Conservation (phyloP, 257 asterid species). For the Dorcoceras hygrometricum region DNA sequence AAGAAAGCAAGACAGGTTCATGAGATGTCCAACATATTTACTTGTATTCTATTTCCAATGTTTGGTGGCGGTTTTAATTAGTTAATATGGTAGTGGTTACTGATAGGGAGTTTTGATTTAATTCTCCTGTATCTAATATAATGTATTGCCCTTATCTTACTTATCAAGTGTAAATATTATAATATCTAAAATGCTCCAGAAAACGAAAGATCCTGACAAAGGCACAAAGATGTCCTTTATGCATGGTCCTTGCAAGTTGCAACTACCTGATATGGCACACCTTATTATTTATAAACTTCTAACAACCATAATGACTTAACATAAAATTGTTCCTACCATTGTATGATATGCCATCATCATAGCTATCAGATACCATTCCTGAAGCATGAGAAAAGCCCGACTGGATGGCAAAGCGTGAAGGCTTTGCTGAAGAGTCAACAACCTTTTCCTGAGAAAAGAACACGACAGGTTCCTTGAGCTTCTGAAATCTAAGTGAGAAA, state of each 20-base stretch:
- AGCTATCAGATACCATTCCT: conserved; percentile 46
- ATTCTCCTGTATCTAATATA: no score
- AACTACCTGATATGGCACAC: not conserved
- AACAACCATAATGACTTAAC: not conserved
- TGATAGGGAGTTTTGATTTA: no score
- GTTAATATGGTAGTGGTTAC: not conserved
- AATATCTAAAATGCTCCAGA: not conserved
- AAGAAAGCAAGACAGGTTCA: not conserved
- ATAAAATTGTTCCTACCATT: conserved; percentile 45
- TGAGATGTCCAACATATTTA: not conserved
- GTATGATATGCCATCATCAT: conserved; percentile 39
- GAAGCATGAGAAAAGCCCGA: conserved; percentile 46
- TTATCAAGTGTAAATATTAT: no score
- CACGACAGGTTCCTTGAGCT: conserved; percentile 21
- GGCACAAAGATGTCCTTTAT: not conserved
- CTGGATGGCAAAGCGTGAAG: conserved; percentile 51
- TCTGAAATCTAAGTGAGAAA: conserved; percentile 16
- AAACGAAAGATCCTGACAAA: not conserved
- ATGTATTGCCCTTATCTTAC: no score
- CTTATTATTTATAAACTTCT: not conserved
- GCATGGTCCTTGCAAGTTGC: not conserved
- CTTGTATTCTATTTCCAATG: not conserved
- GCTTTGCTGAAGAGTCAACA: conserved; percentile 41
- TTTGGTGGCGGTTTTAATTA: not conserved
- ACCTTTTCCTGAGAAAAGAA: conserved; percentile 61